phyloP scores from a whole-genome alignment of 2,329 filamentous ascomycete genomes.

The Conoideocrella luteorostrata region DNA sequence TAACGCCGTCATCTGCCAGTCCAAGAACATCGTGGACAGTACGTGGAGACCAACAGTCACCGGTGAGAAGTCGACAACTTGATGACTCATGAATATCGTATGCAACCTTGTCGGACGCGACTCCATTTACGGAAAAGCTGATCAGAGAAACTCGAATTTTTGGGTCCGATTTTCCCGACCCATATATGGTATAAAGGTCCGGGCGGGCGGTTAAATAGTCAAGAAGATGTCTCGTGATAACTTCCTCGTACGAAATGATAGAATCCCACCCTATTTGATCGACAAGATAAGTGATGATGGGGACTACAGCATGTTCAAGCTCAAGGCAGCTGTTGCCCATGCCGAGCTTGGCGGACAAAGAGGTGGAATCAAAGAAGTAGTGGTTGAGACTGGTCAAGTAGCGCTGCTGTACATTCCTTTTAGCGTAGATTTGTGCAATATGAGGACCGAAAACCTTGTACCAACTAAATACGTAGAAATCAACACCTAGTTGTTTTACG shows the following conservation, averaged over 20 bases:
- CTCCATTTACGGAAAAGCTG: slow-evolving; percentile 57
- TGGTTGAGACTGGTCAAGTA: slow-evolving; percentile 52
- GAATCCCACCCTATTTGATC: slow-evolving; percentile 40
- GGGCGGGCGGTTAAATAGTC: slow-evolving; percentile 47
- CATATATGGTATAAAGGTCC: slow-evolving; percentile 49
- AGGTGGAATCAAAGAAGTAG: slow-evolving; percentile 57
- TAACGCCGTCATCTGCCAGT: slow-evolving; percentile 52
- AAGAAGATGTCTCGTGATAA: slow-evolving; percentile 52
- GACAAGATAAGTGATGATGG: slow-evolving; percentile 56
- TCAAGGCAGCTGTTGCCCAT: slow-evolving; percentile 68
- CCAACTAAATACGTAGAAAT: slow-evolving; percentile 76
- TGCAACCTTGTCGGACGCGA: slow-evolving; percentile 51
- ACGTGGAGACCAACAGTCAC: slow-evolving; percentile 62
- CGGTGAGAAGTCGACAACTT: slow-evolving; percentile 58
- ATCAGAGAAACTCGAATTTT: slow-evolving; percentile 55
- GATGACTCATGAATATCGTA: slow-evolving; percentile 53
- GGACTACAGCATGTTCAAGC: slow-evolving; percentile 54
- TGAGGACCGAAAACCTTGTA: slow-evolving; percentile 81
- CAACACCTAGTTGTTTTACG: slow-evolving; percentile 60
- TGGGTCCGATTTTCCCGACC: slow-evolving; percentile 42
- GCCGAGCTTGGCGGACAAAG: slow-evolving; percentile 60
- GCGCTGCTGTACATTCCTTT: slow-evolving; percentile 43
- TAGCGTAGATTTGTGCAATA: slow-evolving; percentile 63
- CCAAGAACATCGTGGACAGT: slow-evolving; percentile 53
- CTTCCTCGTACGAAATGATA: slow-evolving; percentile 53